Evolutionary conservation across 345 rosid genomes (phyloP).

Genomic region (Hibiscus trionum): DNA sequence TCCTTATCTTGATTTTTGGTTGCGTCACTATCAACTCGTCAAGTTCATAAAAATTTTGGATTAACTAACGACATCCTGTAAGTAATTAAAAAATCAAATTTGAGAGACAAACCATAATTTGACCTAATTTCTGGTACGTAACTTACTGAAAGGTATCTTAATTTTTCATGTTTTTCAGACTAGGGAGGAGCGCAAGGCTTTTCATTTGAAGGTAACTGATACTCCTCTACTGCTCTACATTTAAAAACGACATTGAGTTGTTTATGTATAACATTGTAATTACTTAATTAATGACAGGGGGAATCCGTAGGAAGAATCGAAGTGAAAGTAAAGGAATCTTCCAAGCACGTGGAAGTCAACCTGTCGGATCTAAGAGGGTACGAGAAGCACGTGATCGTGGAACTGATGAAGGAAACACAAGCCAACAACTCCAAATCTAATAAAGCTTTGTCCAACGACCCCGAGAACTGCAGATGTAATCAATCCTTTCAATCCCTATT

Average conservation of each 20-base stretch:
- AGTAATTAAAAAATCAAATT: too few species aligned
- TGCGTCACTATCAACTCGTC: too few species aligned
- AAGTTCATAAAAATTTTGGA: too few species aligned
- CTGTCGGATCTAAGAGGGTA: slow-evolving; percentile 49
- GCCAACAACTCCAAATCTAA: slow-evolving; percentile 9
- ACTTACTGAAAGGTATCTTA: not conserved
- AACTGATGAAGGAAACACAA: slow-evolving; percentile 47
- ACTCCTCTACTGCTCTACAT: not conserved
- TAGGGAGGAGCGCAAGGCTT: slow-evolving; percentile 30
- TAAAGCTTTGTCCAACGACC: slow-evolving; percentile 1
- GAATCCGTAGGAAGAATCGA: slow-evolving; percentile 33
- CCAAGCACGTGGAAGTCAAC: slow-evolving; percentile 46
- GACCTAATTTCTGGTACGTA: not conserved
- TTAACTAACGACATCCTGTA: too few species aligned
- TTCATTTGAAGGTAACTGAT: slow-evolving; percentile 34
- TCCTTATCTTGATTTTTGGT: too few species aligned
- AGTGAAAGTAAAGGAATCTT: slow-evolving; percentile 33
- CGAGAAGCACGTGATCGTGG: slow-evolving; percentile 49
- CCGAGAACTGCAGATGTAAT: slow-evolving; percentile 19
- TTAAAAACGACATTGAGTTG: not conserved
- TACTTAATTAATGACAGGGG: slow-evolving; percentile 23
- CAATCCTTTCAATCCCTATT: not conserved
- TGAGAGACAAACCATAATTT: not conserved
- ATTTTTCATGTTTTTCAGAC: slow-evolving; percentile 24
- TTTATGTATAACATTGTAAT: not conserved